Evolutionary conservation across 352 stramenopile species (phyloP).

Genomic region (Pythium biforme): DNA sequence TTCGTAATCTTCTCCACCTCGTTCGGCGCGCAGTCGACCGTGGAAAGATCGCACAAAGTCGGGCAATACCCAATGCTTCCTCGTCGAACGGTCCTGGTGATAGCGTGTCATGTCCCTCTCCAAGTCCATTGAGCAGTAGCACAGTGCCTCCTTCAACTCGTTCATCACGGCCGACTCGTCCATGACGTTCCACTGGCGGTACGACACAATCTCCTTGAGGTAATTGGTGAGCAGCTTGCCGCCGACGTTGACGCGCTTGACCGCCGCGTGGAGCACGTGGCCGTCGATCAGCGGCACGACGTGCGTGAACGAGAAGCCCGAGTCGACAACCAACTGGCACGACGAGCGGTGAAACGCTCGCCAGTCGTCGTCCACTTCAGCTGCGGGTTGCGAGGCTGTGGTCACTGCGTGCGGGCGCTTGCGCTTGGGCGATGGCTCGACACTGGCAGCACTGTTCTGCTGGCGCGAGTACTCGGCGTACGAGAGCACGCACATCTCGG

Average conservation of each 20-base stretch:
- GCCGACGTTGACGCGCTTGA: conserved; percentile 90
- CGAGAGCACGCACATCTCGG: conserved; percentile 66
- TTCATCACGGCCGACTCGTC: conserved; percentile 79
- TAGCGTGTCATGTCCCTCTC: conserved; percentile 61
- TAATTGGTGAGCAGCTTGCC: conserved; percentile 97
- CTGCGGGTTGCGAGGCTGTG: neutral
- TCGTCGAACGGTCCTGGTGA: conserved; percentile 35
- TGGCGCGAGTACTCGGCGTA: conserved; percentile 40
- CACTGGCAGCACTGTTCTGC: conserved; percentile 5
- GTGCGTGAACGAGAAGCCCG: conserved; percentile 95
- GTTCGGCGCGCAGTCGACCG: conserved; percentile 33
- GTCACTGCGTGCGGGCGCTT: neutral
- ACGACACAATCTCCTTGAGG: conserved; percentile 95
- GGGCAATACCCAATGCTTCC: conserved; percentile 75
- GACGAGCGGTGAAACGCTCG: conserved; percentile 49
- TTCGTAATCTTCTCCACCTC: conserved; percentile 26
- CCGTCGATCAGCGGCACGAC: conserved; percentile 90
- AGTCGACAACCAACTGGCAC: conserved; percentile 89
- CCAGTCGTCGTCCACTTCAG: conserved; percentile 27
- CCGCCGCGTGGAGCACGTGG: conserved; percentile 40
- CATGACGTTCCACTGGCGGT: conserved; percentile 96
- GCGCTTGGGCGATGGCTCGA: conserved; percentile 17
- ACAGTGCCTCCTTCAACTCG: conserved; percentile 88
- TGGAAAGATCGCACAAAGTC: conserved; percentile 78
- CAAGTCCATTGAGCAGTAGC: conserved; percentile 90